phyloP scores from a whole-genome alignment of 805 yeast species.

The Ogataea ramenticola region DNA sequence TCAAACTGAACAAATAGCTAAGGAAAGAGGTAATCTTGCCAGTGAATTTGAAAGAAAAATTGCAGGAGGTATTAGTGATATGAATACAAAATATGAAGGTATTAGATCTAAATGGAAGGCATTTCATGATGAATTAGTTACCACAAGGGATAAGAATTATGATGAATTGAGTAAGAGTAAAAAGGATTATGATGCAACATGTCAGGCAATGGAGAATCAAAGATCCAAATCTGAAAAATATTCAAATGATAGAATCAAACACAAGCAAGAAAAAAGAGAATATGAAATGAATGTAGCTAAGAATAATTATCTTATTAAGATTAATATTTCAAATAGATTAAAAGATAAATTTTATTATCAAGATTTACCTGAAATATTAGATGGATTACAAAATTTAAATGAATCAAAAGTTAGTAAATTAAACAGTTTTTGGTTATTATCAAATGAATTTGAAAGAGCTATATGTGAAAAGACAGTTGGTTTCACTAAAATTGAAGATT shows the following conservation, averaged over 20 bases:
- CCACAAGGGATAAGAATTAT: constrained; percentile 40
- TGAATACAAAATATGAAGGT: constrained; percentile 46
- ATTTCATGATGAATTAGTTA: constrained; percentile 51
- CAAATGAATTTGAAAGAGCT: constrained; percentile 51
- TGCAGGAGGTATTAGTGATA: constrained; percentile 49
- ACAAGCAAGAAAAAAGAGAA: constrained; percentile 54
- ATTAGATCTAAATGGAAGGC: constrained; percentile 49
- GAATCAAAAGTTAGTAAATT: constrained; percentile 68
- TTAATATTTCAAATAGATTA: constrained; percentile 79
- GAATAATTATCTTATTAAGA: constrained; percentile 71
- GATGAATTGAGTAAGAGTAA: constrained; percentile 59
- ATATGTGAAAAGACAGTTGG: constrained; percentile 39
- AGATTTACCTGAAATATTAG: constrained; percentile 86
- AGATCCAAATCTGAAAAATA: constrained; percentile 66
- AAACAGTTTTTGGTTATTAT: constrained; percentile 60
- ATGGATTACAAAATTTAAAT: constrained; percentile 74
- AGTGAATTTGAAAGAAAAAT: constrained; percentile 53
- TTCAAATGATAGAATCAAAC: constrained; percentile 39
- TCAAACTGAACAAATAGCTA: constrained; percentile 75
- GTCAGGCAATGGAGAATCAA: constrained; percentile 73
- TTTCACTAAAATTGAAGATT: constrained; percentile 38
- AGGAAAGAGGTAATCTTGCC: constrained; percentile 54
- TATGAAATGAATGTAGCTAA: constrained; percentile 83
- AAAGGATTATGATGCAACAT: constrained; percentile 70
- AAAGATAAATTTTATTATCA: constrained; percentile 92